Percentiles rank a stretch among this genome's conserved stretches.
Evolutionary conservation across 441 rosid species (phyloP).

Genomic region (Breynia disticha): DNA sequence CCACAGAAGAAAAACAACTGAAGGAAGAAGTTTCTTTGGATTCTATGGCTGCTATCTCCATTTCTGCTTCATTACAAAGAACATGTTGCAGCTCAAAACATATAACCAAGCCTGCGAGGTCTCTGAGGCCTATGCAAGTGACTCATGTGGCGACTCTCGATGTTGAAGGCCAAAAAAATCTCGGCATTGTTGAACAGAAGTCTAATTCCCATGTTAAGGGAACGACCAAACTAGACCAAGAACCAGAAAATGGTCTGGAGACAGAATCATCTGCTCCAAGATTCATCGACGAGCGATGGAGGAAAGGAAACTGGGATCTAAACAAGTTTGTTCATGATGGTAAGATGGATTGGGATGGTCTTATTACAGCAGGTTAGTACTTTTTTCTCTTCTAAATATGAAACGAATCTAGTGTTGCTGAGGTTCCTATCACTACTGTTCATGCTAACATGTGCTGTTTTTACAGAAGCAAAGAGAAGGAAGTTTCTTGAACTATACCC

Average conservation of each 20-base stretch:
- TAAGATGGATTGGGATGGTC: constrained; percentile 40
- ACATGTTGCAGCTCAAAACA: constrained; percentile 20
- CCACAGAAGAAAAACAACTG: constrained; percentile 2
- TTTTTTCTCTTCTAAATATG: not conserved
- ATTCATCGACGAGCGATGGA: constrained; percentile 34
- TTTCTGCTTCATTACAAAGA: constrained; percentile 32
- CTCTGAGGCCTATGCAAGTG: constrained; percentile 28
- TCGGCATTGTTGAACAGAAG: constrained; percentile 10
- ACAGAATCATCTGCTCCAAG: constrained; percentile 18
- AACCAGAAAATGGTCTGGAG: constrained; percentile 6
- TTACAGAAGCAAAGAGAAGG: constrained; percentile 54
- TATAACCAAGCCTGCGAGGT: constrained; percentile 13
- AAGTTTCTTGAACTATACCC: constrained; percentile 37
- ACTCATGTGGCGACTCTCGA: constrained; percentile 19
- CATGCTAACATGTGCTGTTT: constrained; percentile 2
- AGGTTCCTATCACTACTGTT: too few species aligned
- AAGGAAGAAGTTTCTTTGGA: not conserved
- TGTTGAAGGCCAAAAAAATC: constrained; percentile 22
- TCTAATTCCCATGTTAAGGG: constrained; percentile 5
- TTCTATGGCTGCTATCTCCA: constrained; percentile 37
- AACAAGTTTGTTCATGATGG: constrained; percentile 44
- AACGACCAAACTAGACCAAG: constrained; percentile 11
- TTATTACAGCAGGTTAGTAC: constrained; percentile 33
- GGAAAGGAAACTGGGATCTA: constrained; percentile 45
- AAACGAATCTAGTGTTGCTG: too few species aligned